Evolutionary conservation across 495 filamentous ascomycete genomes (phyloP).

Genomic region (Penicillium fimorum): DNA sequence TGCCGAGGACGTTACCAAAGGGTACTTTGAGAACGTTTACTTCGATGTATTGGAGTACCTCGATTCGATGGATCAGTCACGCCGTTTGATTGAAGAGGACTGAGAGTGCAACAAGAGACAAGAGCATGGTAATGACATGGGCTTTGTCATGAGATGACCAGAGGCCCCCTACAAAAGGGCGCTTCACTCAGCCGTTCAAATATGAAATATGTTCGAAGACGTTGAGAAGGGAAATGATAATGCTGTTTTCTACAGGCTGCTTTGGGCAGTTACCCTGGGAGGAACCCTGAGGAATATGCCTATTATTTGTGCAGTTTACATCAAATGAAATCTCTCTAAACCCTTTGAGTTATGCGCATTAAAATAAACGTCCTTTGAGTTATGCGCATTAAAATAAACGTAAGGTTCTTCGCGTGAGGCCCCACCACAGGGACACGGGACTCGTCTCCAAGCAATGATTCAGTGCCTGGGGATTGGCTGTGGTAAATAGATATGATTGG

Average conservation of each 20-base stretch:
- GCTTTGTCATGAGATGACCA: background rate
- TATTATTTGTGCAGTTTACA: background rate
- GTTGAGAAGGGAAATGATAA: background rate
- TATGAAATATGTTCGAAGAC: background rate
- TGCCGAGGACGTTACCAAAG: background rate
- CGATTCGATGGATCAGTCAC: background rate
- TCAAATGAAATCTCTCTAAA: background rate
- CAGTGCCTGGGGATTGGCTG: background rate
- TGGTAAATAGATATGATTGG: background rate
- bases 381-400: constrained; percentile 6
- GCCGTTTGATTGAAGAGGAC: background rate
- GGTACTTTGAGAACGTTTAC: background rate
- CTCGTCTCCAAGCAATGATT: background rate
- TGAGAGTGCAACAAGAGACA: background rate
- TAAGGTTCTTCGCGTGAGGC: background rate
- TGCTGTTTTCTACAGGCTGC: background rate
- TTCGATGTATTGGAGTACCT: background rate
- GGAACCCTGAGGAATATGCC: no score
- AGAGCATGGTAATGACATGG: background rate
- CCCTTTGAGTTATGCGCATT: constrained; percentile 7
- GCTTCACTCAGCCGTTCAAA: background rate
- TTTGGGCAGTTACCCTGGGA: background rate
- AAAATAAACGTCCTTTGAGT: constrained; percentile 4
- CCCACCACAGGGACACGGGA: background rate
- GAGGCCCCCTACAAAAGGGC: background rate